phyloP scores from a whole-genome alignment of 306 rosid species.

The Acacia melanoxylon region DNA sequence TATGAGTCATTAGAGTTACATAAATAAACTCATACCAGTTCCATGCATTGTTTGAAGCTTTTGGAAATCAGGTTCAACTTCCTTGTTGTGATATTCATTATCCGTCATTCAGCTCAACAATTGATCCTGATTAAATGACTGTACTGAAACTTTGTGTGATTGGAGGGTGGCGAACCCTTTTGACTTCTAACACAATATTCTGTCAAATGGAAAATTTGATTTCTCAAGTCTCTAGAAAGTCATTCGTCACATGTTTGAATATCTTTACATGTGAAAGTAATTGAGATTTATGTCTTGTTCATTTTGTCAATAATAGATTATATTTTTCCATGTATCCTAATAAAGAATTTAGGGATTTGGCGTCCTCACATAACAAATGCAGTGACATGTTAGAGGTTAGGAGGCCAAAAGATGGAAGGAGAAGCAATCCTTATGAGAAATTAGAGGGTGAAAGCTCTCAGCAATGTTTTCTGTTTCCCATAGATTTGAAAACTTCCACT shows the following conservation, averaged over 20 bases:
- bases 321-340: background rate
- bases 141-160: background rate
- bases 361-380: background rate
- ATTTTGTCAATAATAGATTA: background rate
- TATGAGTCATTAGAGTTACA: background rate
- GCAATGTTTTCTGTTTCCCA: background rate
- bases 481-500: background rate
- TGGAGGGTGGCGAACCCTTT: background rate
- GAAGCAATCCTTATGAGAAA: background rate
- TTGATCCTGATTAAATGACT: background rate
- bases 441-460: background rate
- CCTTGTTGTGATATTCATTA: background rate
- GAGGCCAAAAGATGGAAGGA: background rate
- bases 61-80: background rate
- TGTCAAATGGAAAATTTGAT: background rate
- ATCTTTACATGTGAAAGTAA: background rate
- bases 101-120: background rate
- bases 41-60: background rate
- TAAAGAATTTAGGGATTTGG: background rate
- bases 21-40: background rate
- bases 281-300: background rate
- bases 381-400: background rate
- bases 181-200: background rate
- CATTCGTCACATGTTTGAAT: background rate
- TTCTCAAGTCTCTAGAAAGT: background rate